Conservation (phyloP, 495 filamentous ascomycete species). For the Penicillium pancosmium region DNA sequence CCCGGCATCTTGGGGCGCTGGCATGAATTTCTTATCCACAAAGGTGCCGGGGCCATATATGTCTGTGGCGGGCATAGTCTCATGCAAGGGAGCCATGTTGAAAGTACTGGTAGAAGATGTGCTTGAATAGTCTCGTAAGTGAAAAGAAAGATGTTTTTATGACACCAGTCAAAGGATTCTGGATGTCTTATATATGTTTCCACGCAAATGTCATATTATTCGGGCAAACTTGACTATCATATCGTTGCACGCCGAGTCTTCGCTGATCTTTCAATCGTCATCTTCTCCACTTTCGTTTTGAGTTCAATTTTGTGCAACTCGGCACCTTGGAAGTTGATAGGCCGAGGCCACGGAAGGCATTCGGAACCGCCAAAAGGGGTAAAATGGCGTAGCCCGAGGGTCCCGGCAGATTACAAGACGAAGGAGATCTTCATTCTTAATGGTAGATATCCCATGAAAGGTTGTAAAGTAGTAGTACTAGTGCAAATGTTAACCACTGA, state of each 20-base stretch:
- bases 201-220: background rate
- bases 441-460: too few relatives aligned
- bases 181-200: background rate
- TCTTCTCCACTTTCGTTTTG: background rate
- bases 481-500: too few relatives aligned
- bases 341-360: constrained; percentile 1
- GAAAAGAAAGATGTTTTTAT: too few relatives aligned
- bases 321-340: background rate
- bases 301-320: background rate
- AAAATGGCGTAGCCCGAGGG: background rate
- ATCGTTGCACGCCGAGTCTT: background rate
- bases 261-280: constrained; percentile 1
- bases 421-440: background rate
- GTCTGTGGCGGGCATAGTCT: constrained; percentile 27
- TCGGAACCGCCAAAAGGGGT: constrained; percentile 7
- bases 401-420: background rate
- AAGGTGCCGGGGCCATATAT: constrained; percentile 35
- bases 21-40: constrained; percentile 27
- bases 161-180: background rate
- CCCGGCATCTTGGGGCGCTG: constrained; percentile 29
- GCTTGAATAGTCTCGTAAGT: too few relatives aligned
- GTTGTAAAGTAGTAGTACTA: too few relatives aligned
- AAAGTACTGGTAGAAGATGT: background rate
- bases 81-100: constrained; percentile 11
- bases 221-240: background rate